Base-by-base conservation (phyloP, 1,284 basidiomycete genomes). In the Boletellus deceptivus region DNA sequence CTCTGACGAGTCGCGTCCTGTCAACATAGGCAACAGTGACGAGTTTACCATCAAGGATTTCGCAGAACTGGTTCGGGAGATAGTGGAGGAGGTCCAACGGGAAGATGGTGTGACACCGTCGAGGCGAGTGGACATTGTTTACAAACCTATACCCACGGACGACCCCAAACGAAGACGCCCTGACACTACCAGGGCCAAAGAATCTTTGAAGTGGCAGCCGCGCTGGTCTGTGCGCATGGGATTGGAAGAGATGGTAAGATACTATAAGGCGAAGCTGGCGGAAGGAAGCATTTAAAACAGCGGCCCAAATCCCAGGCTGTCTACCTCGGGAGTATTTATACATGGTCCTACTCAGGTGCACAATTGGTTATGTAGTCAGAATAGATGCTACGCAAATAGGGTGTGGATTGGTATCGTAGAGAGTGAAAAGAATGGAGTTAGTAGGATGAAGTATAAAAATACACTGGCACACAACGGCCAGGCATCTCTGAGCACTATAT, bases 21-120 rank as follows among this genome's bases (percentile, higher is more conserved):
- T 96, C 70, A 99, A 99, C 79, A 86, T 99, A 59, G 95, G 95
- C 55, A 93, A 91, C 64, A 75, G 83, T 43, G 91, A 96, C 70
- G 96, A 99, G 75, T 97, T 95, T 72, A 93, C 91, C 49, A 96
- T 99, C 60, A 81, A 86, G 49, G 86, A 93, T 60, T 95, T 95
- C 66, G 92, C 93, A 27, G 83, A 89, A 69, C 82, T 92, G 58
- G 91, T 95, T 46, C 80, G 90, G 48, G 90, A 94, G 48, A 84
- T 92, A 59, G 93, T 93, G 50, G 89, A 90, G 71, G 88, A 92
- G 74, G 89, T 95, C 20, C 89, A 94, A 74, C 78, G 78, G 60
- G 89, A 92, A 67, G 89, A 92, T 64, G 88, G 89, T 49, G 72
- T 78, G 55, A 71, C 76, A 55, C 75, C 70, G 29, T 64, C 72